Evolutionary conservation across 2,329 filamentous ascomycete genomes (phyloP), one percentile per base, ranked within the genome.

Genomic region (Fusarium chaquense): DNA sequence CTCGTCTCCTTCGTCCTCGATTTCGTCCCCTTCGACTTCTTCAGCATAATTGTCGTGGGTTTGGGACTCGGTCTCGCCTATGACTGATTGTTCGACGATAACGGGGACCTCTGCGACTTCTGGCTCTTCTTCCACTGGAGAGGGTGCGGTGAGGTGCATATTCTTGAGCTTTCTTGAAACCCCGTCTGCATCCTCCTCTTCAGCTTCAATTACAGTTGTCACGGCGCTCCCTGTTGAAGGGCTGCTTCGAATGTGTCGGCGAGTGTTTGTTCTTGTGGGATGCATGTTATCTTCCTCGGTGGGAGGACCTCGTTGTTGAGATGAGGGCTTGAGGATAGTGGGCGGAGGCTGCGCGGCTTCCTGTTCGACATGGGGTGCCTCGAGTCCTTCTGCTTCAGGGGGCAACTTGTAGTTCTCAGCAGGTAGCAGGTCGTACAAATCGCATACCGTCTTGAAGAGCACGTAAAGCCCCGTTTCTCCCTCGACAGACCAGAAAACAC

Each of bases 331-430:
- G 20, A 81, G 61, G 33, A 82, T 81, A 15, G 76, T 74, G 22
- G 79, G 77, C 10, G 76, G 62, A 6, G 76, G 76, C 59, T 76
- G 78, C 63, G 75, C 76, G 30, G 82, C 67, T 57, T 89, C 86
- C 28, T 82, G 78, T 67, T 81, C 79, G 9, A 77, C 45, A 20
- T 76, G 62, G 3, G 76, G 77, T 16, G 82, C 81, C 69, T 95
- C 93, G 3, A 93, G 82, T 1, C 94, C 95, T 79, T 98, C 95
- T 5, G 96, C 95, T 79, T 98, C 95, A 4, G 92, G 89, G 1
- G 96, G 95, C 45, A 99, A 89, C 64, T 97, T 98, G 82, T 98
- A 98, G 78, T 97, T 98, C 81, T 98, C 96, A 52, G 93, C 90
- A 2, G 94, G 94, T 32, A 99, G 89, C 64, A 98, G 85, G 72